phyloP scores from a whole-genome alignment of 257 asterid genomes.

The Eucommia ulmoides region DNA sequence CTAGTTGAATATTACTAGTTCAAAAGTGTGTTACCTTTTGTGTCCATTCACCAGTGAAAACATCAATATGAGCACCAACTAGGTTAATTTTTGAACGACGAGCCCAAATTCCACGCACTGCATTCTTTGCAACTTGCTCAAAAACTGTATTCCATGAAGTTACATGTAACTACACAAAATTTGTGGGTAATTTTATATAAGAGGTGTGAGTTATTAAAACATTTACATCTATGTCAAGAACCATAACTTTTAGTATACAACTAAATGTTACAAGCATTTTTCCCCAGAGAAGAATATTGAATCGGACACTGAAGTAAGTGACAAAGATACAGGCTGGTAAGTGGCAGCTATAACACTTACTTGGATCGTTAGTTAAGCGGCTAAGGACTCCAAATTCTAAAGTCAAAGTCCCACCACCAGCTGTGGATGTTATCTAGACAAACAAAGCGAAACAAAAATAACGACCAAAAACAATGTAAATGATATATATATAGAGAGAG shows the following conservation, averaged over 20 bases:
- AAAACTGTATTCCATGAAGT: conserved; percentile 40
- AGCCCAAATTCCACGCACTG: conserved; percentile 97
- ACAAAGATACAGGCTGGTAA: too few relatives aligned
- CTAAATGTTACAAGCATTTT: too few relatives aligned
- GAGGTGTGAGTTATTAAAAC: too few relatives aligned
- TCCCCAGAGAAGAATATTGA: too few relatives aligned
- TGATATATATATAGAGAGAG: background rate
- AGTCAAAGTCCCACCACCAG: conserved; percentile 98
- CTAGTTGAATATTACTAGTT: background rate
- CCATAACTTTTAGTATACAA: too few relatives aligned
- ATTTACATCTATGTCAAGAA: too few relatives aligned
- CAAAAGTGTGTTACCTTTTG: conserved; percentile 55
- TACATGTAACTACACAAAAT: conserved; percentile 13
- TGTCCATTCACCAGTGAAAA: conserved; percentile 98
- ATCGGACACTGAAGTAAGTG: too few relatives aligned
- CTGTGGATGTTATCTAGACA: conserved; percentile 88
- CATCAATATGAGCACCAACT: conserved; percentile 99
- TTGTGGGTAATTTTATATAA: too few relatives aligned
- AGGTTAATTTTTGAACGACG: conserved; percentile 93
- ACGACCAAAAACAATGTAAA: too few relatives aligned
- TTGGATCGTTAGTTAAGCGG: conserved; percentile 82
- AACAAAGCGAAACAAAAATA: too few relatives aligned
- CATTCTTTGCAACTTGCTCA: conserved; percentile 91
- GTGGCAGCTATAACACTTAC: conserved; percentile 28
- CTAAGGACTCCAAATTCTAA: conserved; percentile 96